phyloP scores from a whole-genome alignment of 2,329 filamentous ascomycete genomes.

The Periconia sp. region DNA sequence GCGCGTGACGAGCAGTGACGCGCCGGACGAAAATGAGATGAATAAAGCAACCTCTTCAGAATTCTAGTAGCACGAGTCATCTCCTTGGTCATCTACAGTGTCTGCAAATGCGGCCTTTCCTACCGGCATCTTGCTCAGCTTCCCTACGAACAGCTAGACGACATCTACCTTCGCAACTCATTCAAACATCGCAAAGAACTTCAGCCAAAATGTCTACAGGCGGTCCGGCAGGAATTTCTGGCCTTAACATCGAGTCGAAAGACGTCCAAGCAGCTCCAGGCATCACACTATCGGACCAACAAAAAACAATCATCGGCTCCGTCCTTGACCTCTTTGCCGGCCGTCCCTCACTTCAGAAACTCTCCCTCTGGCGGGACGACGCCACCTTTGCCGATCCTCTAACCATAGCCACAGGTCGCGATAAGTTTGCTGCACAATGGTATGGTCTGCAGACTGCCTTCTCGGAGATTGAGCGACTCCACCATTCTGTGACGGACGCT shows the following conservation, averaged over 20 bases:
- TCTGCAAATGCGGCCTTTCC: conserved; percentile 18
- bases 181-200: conserved; percentile 15
- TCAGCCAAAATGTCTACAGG: conserved; percentile 40
- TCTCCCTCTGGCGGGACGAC: conserved; percentile 64
- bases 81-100: neutral
- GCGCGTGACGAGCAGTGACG: conserved; percentile 8
- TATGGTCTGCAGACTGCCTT: conserved; percentile 67
- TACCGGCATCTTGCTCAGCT: conserved; percentile 7
- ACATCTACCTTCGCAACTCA: conserved; percentile 21
- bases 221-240: neutral
- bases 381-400: conserved; percentile 66
- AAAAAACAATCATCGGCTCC: conserved; percentile 63
- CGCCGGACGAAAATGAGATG: conserved; percentile 5
- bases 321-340: conserved; percentile 69
- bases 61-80: too few relatives aligned
- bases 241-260: conserved; percentile 60
- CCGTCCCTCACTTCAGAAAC: conserved; percentile 63
- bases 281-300: conserved; percentile 56
- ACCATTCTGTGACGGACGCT: conserved; percentile 58
- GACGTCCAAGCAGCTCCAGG: conserved; percentile 59
- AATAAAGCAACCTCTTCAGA: conserved; percentile 6
- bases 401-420: conserved; percentile 62
- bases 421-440: conserved; percentile 60
- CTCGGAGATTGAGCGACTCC: conserved; percentile 61
- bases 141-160: conserved; percentile 18